Conservation (phyloP, 306 rosid species). For the Fragaria vesca region DNA sequence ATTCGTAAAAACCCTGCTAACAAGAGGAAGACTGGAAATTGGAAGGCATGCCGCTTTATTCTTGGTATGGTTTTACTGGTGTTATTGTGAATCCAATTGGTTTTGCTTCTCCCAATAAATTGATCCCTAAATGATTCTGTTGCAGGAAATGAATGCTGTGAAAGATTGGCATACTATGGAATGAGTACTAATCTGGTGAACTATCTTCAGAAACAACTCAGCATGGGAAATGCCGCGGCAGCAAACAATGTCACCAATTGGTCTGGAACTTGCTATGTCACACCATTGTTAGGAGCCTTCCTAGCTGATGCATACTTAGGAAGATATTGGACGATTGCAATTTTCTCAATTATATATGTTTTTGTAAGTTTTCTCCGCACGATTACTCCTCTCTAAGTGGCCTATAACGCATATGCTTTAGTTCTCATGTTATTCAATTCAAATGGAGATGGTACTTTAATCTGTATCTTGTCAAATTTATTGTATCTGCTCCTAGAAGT, state of each 20-base stretch:
- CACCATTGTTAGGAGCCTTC: conserved; percentile 91
- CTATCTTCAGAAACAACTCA: conserved; percentile 59
- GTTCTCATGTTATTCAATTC: background rate
- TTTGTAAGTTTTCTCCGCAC: conserved; percentile 44
- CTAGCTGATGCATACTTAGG: conserved; percentile 88
- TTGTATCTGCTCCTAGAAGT: background rate
- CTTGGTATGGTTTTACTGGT: conserved; percentile 53
- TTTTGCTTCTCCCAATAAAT: background rate
- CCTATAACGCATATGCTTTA: background rate
- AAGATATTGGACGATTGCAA: conserved; percentile 94
- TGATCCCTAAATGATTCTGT: conserved; percentile 16
- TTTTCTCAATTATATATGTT: conserved; percentile 59
- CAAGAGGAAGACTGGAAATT: conserved; percentile 71
- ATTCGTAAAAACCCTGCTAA: conserved; percentile 55
- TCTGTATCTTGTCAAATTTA: background rate
- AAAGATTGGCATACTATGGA: conserved; percentile 92
- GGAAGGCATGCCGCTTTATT: conserved; percentile 80
- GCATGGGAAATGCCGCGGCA: conserved; percentile 59
- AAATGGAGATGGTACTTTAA: background rate
- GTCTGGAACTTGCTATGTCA: conserved; percentile 82
- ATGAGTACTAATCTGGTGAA: conserved; percentile 88
- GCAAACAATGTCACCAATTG: conserved; percentile 69
- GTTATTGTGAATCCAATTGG: background rate
- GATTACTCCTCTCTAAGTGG: background rate
- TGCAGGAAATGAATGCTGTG: conserved; percentile 77